These are phyloP conservation scores for Didymella pomorum DNA, from an alignment of 2,329 filamentous ascomycete genomes.

Conservation along the genomic window DNA sequence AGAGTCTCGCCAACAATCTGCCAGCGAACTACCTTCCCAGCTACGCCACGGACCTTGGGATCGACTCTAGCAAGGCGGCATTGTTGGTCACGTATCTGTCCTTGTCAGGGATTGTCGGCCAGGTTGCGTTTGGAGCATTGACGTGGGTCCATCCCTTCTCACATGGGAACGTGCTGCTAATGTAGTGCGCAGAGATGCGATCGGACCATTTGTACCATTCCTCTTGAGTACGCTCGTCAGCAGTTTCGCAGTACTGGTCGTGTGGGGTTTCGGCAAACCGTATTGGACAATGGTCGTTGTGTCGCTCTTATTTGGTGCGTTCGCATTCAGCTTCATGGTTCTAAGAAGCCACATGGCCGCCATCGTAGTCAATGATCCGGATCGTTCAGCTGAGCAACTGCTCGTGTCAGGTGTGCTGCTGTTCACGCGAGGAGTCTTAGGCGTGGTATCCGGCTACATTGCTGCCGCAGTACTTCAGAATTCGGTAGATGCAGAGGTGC, in stretches of 20 bases:
- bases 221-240: slow-evolving; percentile 4
- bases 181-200: not conserved
- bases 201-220: slow-evolving; percentile 7
- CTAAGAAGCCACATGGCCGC: slow-evolving; percentile 5
- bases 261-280: slow-evolving; percentile 3
- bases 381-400: not conserved
- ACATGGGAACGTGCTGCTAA: not conserved
- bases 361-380: not conserved
- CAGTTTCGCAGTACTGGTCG: not conserved
- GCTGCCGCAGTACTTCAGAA: not conserved
- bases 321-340: slow-evolving; percentile 6
- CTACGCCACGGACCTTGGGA: slow-evolving; percentile 4
- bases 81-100: slow-evolving; percentile 4
- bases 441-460: not conserved
- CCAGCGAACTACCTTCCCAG: slow-evolving; percentile 4
- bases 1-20: slow-evolving; percentile 2
- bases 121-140: not conserved
- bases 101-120: not conserved
- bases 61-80: not conserved
- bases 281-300: slow-evolving; percentile 5
- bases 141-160: not conserved
- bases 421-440: not conserved
- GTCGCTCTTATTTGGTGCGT: slow-evolving; percentile 3
- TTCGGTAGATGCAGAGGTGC: not conserved
- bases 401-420: slow-evolving; percentile 5